phyloP scores from a whole-genome alignment of 2,329 filamentous ascomycete genomes.

The Cladosporium sphaerospermum region DNA sequence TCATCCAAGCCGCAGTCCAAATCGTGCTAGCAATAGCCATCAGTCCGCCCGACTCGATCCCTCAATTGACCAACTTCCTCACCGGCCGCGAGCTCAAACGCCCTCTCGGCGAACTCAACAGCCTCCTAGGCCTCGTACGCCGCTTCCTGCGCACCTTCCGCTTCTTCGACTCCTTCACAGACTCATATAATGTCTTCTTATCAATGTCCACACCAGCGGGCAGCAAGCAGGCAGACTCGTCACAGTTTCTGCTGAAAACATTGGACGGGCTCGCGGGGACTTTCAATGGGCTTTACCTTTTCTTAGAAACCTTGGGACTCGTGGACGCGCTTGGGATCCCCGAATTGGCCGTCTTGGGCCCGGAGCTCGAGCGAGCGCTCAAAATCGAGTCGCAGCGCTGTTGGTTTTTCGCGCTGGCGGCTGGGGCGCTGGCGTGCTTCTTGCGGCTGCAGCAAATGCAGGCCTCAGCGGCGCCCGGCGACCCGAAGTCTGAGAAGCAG shows the following conservation, averaged over 20 bases:
- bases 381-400: constrained; percentile 1
- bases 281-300: constrained; percentile 5
- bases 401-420: not conserved
- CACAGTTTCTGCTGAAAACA: not conserved
- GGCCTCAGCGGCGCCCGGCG: not conserved
- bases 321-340: not conserved
- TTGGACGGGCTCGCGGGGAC: not conserved
- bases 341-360: not conserved
- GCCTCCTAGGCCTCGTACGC: not conserved
- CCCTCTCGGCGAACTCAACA: not conserved
- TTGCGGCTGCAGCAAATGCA: not conserved
- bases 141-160: constrained; percentile 7
- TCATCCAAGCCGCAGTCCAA: not conserved
- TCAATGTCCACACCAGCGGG: not conserved
- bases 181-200: not conserved
- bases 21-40: not conserved
- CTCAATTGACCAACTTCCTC: not conserved
- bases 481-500: not conserved
- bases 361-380: not conserved
- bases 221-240: not conserved
- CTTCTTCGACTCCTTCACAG: not conserved
- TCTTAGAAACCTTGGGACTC: not conserved
- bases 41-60: not conserved
- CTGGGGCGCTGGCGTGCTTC: not conserved
- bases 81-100: not conserved